Evolutionary conservation across 495 filamentous ascomycete genomes (phyloP), one percentile per base, ranked within the genome.

Genomic region (Patellaria atrata): DNA sequence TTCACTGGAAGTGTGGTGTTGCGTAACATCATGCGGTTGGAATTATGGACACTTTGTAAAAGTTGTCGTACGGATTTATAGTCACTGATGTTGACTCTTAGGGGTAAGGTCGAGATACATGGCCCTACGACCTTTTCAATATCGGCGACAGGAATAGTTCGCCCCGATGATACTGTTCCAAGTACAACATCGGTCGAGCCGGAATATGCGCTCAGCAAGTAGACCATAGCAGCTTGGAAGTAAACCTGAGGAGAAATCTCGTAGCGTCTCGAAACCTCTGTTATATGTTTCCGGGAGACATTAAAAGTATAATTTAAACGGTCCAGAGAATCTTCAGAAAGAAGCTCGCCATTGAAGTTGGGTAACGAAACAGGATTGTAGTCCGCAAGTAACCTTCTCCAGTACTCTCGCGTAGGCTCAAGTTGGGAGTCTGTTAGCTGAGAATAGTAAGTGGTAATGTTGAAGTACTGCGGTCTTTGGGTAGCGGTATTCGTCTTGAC

Each of bases 111-210:
- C 2, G 68, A 53, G 33, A 89, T 71, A 38, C 71, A 81, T 0
- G 82, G 83, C 0, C 82, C 82, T 33, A 80, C 52, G 14, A 83
- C 69, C 10, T 70, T 58, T 33, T 89, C 80, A 27, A 87, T 70
- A 0, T 65, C 65, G 3, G 62, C 37, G 6, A 86, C 43, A 1
- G 79, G 68, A 14, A 79, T 46, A 4, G 74, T 80, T 22, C 82
- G 62, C 3, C 83, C 83, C 18, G 83, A 87, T 19, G 73, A 71
- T 10, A 86, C 76, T 5, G 68, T 70, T 2, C 85, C 85, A 38
- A 91, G 73, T 4, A 73, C 63, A 4, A 84, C 63, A 50, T 92
- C 85, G 8, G 67, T 56, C 21, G 56, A 64, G 15, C 72, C 77
- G 9, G 73, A 50, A 40, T 82, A 67, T 4, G 59, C 60, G 5